phyloP scores from a whole-genome alignment of 225 moss, liverwort and hornwort species.

The Straminergon stramineum region DNA sequence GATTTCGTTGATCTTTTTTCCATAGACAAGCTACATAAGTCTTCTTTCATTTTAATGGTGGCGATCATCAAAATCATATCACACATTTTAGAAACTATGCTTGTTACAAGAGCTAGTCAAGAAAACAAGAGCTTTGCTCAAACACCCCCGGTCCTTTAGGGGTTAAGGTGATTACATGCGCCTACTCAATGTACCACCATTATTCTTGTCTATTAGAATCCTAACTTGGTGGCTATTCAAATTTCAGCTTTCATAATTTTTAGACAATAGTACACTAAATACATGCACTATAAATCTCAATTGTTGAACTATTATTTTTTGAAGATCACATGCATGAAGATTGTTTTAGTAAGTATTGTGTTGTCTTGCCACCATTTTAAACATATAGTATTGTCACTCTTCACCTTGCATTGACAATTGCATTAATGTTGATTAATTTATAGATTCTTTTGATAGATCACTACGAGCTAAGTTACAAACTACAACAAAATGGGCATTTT shows the following conservation, averaged over 20 bases:
- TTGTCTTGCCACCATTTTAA: not conserved
- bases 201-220: not conserved
- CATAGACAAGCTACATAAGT: too few relatives aligned
- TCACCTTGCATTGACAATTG: not conserved
- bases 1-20: too few relatives aligned
- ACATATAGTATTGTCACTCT: not conserved
- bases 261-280: not conserved
- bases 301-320: not conserved
- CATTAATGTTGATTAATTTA: not conserved
- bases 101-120: too few relatives aligned
- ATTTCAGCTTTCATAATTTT: not conserved
- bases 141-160: too few relatives aligned
- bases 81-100: too few relatives aligned
- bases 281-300: not conserved
- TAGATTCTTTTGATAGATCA: not conserved
- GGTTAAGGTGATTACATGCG: not conserved
- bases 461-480: too few relatives aligned
- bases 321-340: not conserved
- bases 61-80: too few relatives aligned
- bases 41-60: too few relatives aligned
- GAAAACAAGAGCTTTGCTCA: too few relatives aligned
- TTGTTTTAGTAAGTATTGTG: not conserved
- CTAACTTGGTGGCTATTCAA: not conserved
- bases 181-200: not conserved
- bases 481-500: too few relatives aligned